These are phyloP conservation scores for Tuber brumale DNA, from an alignment of 495 filamentous ascomycete genomes.

Conservation along the genomic window DNA sequence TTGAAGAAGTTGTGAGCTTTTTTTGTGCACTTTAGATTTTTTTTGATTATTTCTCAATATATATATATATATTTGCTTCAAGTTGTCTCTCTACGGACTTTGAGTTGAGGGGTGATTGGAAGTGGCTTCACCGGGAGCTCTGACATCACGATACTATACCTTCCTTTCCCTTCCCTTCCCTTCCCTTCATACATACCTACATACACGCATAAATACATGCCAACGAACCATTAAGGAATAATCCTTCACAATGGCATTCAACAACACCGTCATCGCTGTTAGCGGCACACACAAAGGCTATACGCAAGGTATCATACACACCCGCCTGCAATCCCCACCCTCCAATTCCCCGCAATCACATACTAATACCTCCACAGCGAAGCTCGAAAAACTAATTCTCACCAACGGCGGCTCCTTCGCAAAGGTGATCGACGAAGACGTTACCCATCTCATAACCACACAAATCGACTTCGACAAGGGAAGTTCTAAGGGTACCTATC, in stretches of 20 bases:
- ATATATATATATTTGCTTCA: neutral
- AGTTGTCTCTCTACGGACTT: neutral
- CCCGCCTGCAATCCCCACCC: neutral
- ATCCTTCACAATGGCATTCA: slow-evolving; percentile 10
- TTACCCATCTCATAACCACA: slow-evolving; percentile 58
- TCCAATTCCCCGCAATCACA: neutral
- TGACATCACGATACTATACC: neutral
- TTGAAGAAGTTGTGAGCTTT: neutral
- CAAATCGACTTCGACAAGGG: slow-evolving; percentile 51
- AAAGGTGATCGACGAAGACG: slow-evolving; percentile 46
- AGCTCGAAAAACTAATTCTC: slow-evolving; percentile 47
- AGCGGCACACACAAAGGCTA: slow-evolving; percentile 55
- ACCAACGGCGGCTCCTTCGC: slow-evolving; percentile 49
- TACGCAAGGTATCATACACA: slow-evolving; percentile 48
- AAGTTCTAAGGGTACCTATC: slow-evolving; percentile 31
- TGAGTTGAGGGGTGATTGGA: neutral
- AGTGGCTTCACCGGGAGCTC: neutral
- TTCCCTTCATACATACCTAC: neutral
- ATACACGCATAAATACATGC: neutral
- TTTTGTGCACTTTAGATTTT: neutral
- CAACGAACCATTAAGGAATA: neutral
- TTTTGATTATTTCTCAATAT: neutral
- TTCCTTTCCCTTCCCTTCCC: neutral
- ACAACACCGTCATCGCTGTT: slow-evolving; percentile 49
- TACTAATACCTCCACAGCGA: slow-evolving; percentile 11